Evolutionary conservation across 495 filamentous ascomycete species (phyloP).

Genomic region (Penicillium crystallinum): DNA sequence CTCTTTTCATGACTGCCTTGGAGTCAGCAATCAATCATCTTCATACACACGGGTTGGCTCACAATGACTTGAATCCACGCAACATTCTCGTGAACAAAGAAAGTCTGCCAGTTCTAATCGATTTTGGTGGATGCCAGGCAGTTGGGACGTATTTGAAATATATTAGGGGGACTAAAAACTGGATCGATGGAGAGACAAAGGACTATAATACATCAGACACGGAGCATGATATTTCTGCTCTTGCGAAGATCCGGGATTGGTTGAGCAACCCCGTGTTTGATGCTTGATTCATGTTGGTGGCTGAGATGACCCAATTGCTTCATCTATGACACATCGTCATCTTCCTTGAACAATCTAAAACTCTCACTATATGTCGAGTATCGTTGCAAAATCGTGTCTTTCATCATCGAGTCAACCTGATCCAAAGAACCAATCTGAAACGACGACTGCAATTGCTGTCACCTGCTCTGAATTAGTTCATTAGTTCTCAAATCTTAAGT

Average conservation of each 20-base stretch:
- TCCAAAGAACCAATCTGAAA: not conserved
- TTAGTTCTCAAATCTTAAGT: not conserved
- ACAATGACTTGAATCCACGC: constrained; percentile 35
- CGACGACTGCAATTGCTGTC: not conserved
- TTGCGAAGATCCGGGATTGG: constrained; percentile 23
- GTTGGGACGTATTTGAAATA: constrained; percentile 18
- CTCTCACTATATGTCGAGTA: too few relatives aligned
- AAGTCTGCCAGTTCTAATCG: constrained; percentile 28
- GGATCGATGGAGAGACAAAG: constrained; percentile 24
- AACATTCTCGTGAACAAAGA: constrained; percentile 33
- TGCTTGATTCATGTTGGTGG: not conserved
- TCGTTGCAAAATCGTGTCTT: too few relatives aligned
- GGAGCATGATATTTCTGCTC: constrained; percentile 25
- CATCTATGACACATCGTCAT: too few relatives aligned
- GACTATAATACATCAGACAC: constrained; percentile 27
- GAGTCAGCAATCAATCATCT: constrained; percentile 27
- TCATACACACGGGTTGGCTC: constrained; percentile 32
- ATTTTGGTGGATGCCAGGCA: constrained; percentile 27
- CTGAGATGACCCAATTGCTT: too few relatives aligned
- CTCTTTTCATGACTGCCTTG: constrained; percentile 25
- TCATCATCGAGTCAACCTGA: not conserved
- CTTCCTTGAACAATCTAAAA: too few relatives aligned
- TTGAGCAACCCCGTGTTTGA: not conserved
- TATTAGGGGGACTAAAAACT: constrained; percentile 25
- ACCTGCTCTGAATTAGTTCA: not conserved